Evolutionary conservation across 148 eudicot species (phyloP).

Genomic region (Rhododendron ovatum): DNA sequence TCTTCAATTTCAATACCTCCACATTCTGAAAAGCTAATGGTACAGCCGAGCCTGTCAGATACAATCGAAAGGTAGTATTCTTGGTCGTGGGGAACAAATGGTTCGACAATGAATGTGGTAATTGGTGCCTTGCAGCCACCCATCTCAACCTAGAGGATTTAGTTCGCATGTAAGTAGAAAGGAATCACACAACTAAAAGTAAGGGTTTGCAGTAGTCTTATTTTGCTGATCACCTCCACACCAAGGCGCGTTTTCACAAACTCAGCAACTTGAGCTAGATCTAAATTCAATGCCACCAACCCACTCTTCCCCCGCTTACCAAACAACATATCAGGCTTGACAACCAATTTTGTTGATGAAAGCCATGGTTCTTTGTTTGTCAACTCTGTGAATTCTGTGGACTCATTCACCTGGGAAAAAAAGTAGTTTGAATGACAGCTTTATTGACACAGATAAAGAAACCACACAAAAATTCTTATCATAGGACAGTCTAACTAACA

Average conservation of each 20-base stretch:
- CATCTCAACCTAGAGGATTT: slow-evolving; percentile 67
- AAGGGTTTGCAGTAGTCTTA: neutral
- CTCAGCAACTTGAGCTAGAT: slow-evolving; percentile 73
- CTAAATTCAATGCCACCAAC: slow-evolving; percentile 69
- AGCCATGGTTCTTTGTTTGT: slow-evolving; percentile 67
- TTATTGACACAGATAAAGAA: neutral
- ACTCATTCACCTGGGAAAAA: slow-evolving; percentile 44
- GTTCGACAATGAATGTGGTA: slow-evolving; percentile 92
- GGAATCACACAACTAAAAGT: neutral
- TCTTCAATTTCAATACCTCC: slow-evolving; percentile 99
- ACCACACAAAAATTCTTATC: neutral
- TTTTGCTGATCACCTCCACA: slow-evolving; percentile 40
- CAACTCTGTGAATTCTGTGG: slow-evolving; percentile 56
- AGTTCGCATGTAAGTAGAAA: neutral
- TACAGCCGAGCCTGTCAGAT: slow-evolving; percentile 90
- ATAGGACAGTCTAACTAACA: neutral
- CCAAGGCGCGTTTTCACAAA: slow-evolving; percentile 75
- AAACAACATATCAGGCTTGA: slow-evolving; percentile 82
- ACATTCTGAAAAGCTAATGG: slow-evolving; percentile 95
- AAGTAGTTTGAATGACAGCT: neutral
- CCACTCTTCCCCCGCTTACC: slow-evolving; percentile 94
- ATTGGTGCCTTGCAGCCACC: slow-evolving; percentile 98
- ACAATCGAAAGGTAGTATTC: slow-evolving; percentile 88
- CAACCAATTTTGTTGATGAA: slow-evolving; percentile 70
- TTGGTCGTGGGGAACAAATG: slow-evolving; percentile 87